Percentiles rank a stretch among this genome's conserved stretches.
Conservation (phyloP, 2,329 filamentous ascomycete species). For the Alternaria incomplexa region DNA sequence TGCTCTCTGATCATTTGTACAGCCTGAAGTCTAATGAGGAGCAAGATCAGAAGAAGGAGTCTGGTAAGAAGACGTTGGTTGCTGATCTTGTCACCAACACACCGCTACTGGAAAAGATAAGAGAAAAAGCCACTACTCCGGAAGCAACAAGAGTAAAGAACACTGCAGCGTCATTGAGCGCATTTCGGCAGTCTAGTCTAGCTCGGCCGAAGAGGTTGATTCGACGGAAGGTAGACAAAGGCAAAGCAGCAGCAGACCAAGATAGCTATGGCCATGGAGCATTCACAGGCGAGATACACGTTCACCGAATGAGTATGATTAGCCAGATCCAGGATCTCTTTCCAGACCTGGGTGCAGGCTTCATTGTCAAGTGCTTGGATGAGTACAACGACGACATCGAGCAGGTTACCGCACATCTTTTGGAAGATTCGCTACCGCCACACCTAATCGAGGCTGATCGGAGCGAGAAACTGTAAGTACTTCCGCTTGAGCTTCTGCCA, state of each 20-base stretch:
- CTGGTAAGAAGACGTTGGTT: constrained; percentile 66
- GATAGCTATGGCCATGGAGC: constrained; percentile 44
- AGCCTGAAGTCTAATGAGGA: constrained; percentile 75
- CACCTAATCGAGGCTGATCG: constrained; percentile 70
- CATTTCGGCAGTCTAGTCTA: constrained; percentile 62
- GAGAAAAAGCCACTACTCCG: constrained; percentile 58
- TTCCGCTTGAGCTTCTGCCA: not conserved
- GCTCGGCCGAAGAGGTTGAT: constrained; percentile 61
- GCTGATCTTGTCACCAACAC: constrained; percentile 82
- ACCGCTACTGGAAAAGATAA: constrained; percentile 71
- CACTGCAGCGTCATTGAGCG: constrained; percentile 65
- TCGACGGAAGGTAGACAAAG: constrained; percentile 67
- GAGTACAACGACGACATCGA: constrained; percentile 80
- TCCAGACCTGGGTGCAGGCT: constrained; percentile 82
- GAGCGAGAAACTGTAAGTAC: constrained; percentile 63
- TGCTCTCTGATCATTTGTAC: constrained; percentile 84
- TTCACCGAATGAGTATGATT: constrained; percentile 83
- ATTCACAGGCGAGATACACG: constrained; percentile 63
- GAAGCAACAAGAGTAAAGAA: constrained; percentile 64
- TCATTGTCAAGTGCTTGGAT: constrained; percentile 78
- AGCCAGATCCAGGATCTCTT: constrained; percentile 94
- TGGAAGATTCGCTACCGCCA: constrained; percentile 76
- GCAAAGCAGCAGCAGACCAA: constrained; percentile 60
- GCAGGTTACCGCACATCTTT: constrained; percentile 78
- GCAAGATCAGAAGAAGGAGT: constrained; percentile 56